A percentile compares a stretch with the other conserved stretches of the same genome.
Evolutionary conservation across 2,329 filamentous ascomycete species (phyloP).

Genomic region (Incumbomyces lentus): DNA sequence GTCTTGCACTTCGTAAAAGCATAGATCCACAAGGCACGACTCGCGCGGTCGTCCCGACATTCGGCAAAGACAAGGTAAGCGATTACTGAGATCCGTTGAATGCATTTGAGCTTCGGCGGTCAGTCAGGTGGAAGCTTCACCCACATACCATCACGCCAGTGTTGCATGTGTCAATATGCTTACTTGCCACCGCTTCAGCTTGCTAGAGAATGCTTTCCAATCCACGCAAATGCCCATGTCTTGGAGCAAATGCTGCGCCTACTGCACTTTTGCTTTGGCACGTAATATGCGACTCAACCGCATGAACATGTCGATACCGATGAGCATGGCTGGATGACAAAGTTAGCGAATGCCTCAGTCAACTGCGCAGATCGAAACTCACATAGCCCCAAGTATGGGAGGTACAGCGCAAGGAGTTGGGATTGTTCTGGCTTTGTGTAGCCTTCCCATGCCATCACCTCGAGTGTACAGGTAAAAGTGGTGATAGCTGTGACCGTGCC

Average conservation of each 20-base stretch:
- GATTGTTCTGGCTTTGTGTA: slow-evolving; percentile 38
- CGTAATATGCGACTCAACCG: background rate
- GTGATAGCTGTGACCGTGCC: slow-evolving; percentile 51
- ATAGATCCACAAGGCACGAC: no score
- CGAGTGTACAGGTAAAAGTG: slow-evolving; percentile 52
- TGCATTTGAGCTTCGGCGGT: no score
- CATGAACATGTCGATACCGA: slow-evolving; percentile 7
- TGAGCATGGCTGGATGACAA: slow-evolving; percentile 5
- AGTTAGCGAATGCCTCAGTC: background rate
- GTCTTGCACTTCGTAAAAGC: no score
- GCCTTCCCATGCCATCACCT: slow-evolving; percentile 48
- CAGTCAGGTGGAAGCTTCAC: no score
- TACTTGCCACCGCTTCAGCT: no score
- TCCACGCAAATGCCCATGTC: no score
- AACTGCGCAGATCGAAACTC: slow-evolving; percentile 23
- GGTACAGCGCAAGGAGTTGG: slow-evolving; percentile 43
- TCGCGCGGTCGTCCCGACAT: no score
- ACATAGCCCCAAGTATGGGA: slow-evolving; percentile 48
- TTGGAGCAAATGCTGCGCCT: background rate
- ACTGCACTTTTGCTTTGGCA: slow-evolving; percentile 4
- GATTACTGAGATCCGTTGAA: no score
- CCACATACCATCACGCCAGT: no score
- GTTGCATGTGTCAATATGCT: no score
- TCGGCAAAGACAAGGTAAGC: no score
- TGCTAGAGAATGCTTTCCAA: no score